Percentiles rank a stretch among this genome's conserved stretches.
These are phyloP conservation scores for Ceratocystis smalleyi DNA, from an alignment of 2,329 filamentous ascomycete genomes.

Conservation along the genomic window DNA sequence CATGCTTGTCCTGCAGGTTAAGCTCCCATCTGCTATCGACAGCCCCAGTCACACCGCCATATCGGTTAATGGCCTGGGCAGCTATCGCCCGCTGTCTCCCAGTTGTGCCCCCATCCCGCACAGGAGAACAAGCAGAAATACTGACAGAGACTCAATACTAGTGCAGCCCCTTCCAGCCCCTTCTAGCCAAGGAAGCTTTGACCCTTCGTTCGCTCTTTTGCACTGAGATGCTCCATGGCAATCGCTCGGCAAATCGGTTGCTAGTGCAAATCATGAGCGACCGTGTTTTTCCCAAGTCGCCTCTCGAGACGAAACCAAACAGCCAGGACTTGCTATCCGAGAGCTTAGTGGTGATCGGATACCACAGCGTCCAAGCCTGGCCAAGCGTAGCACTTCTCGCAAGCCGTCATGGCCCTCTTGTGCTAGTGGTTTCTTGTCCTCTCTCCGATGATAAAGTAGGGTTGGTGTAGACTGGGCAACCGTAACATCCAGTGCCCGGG, in stretches of 20 bases:
- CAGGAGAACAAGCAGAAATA: no score
- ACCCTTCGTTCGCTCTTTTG: background rate
- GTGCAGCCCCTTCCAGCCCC: no score
- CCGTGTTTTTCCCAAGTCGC: background rate
- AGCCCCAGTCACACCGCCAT: background rate
- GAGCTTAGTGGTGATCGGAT: background rate
- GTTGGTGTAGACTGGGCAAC: no score
- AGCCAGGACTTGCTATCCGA: background rate
- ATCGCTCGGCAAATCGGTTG: background rate
- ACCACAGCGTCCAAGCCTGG: background rate
- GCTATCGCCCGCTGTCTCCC: background rate
- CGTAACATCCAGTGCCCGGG: no score
- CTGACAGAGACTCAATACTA: no score
- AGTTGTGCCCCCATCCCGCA: no score
- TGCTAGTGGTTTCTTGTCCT: no score
- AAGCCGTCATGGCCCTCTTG: no score
- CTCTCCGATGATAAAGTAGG: no score
- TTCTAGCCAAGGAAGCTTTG: background rate
- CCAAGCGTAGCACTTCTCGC: no score
- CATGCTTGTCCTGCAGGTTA: no score
- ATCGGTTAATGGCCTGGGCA: background rate
- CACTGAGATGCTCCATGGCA: background rate
- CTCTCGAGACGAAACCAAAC: background rate
- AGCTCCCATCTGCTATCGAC: background rate
- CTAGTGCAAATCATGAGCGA: background rate